phyloP scores from a whole-genome alignment of 768 basidiomycete genomes.

The Rhizopogon vinicolor region DNA sequence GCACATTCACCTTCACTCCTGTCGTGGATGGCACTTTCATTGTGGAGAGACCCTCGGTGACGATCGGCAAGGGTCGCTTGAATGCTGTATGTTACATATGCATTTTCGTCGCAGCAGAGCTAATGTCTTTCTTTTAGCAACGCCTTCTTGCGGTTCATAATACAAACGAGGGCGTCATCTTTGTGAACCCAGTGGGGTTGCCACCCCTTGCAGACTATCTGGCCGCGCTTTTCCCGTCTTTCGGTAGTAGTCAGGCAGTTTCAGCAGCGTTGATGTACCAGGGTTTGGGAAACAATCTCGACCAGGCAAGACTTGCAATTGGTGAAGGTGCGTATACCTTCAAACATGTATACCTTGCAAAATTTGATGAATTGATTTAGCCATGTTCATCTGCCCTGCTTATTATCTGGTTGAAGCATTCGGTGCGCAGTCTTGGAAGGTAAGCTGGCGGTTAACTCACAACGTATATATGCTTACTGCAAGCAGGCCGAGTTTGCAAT shows the following conservation, averaged over 20 bases:
- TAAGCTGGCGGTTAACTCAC: background rate
- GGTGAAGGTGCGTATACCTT: constrained; percentile 32
- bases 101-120: background rate
- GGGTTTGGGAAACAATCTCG: constrained; percentile 24
- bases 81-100: constrained; percentile 25
- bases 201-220: constrained; percentile 25
- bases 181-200: constrained; percentile 25
- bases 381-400: constrained; percentile 20
- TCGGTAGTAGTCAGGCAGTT: constrained; percentile 21
- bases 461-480: no score
- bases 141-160: constrained; percentile 35
- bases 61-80: constrained; percentile 19
- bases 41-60: constrained; percentile 25
- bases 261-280: constrained; percentile 24
- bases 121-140: constrained; percentile 13
- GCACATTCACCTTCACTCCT: constrained; percentile 27
- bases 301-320: constrained; percentile 31
- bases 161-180: constrained; percentile 27
- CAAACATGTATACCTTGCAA: background rate
- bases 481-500: constrained; percentile 28
- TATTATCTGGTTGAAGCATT: constrained; percentile 18
- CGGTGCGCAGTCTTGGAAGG: constrained; percentile 20
- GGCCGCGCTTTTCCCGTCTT: constrained; percentile 33
- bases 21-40: constrained; percentile 34
- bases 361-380: constrained; percentile 6